Conservation (phyloP, 2,329 filamentous ascomycete genomes). For the Xenosphaeropsis pyriputrescens region DNA sequence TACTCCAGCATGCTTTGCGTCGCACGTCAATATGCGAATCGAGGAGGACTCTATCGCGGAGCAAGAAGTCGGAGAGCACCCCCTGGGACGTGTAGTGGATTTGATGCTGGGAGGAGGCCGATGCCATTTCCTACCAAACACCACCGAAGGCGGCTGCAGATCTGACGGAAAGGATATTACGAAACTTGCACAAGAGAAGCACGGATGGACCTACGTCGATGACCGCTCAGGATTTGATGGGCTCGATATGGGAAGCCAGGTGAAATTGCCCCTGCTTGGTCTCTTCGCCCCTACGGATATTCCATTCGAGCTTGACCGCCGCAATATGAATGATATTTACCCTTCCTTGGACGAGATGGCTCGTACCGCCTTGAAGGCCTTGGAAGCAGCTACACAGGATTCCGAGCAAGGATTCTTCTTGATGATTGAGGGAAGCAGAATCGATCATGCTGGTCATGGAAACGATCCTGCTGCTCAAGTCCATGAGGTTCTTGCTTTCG, state of each 20-base stretch:
- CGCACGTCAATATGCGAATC: conserved; percentile 64
- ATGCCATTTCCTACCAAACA: conserved; percentile 85
- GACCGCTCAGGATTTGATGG: conserved; percentile 62
- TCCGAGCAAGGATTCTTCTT: conserved; percentile 92
- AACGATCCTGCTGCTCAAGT: conserved; percentile 78
- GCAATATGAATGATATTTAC: conserved; percentile 63
- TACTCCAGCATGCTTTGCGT: conserved; percentile 87
- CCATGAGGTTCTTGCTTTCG: conserved; percentile 89
- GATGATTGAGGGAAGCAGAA: conserved; percentile 94
- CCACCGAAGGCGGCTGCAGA: conserved; percentile 67
- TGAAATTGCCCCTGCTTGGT: conserved; percentile 70
- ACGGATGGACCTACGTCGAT: conserved; percentile 67
- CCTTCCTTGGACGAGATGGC: conserved; percentile 90
- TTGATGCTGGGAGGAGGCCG: conserved; percentile 85
- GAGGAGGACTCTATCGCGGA: conserved; percentile 87
- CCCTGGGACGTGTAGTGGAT: conserved; percentile 75
- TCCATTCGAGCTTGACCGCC: conserved; percentile 86
- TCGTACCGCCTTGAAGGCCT: conserved; percentile 60
- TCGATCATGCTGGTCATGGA: conserved; percentile 84
- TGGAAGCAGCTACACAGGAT: conserved; percentile 68
- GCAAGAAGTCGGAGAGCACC: conserved; percentile 81
- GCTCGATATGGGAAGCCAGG: conserved; percentile 49
- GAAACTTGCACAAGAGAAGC: conserved; percentile 54
- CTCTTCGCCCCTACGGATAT: conserved; percentile 74
- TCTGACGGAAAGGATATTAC: conserved; percentile 64